Percentiles rank a stretch among this genome's conserved stretches.
Evolutionary conservation across 257 asterid species (phyloP).

Genomic region (Solanum corneliomulleri): DNA sequence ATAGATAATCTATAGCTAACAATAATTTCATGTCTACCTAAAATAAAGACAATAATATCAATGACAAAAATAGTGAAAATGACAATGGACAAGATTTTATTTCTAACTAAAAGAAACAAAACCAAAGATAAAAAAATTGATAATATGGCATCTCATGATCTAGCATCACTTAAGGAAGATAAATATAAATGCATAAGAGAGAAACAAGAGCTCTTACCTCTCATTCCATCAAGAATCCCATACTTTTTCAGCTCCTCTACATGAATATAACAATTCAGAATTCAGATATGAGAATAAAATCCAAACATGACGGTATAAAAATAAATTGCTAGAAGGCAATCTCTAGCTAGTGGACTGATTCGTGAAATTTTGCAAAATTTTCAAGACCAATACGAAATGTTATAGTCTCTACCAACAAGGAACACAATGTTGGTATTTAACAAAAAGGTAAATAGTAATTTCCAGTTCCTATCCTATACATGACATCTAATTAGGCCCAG

Average conservation of each 20-base stretch:
- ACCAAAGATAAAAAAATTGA: not conserved
- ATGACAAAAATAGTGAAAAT: not conserved
- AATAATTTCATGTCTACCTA: not conserved
- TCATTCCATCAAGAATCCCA: conserved; percentile 61
- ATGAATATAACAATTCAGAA: conserved; percentile 14
- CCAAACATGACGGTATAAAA: not conserved
- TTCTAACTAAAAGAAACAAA: not conserved
- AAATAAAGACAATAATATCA: not conserved
- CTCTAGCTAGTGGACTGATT: not conserved
- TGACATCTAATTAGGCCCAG: not conserved
- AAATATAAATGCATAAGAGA: not conserved
- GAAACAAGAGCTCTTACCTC: conserved; percentile 40
- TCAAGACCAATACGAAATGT: not conserved
- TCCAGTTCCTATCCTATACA: not conserved
- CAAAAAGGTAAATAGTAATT: not conserved
- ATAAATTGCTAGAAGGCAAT: not conserved
- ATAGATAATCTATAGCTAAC: not conserved
- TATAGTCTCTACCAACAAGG: not conserved
- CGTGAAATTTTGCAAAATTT: not conserved
- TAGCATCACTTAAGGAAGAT: not conserved
- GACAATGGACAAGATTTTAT: not conserved
- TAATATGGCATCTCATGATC: not conserved
- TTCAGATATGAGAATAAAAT: not conserved
- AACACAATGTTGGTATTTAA: not conserved
- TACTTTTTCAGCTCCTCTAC: conserved; percentile 80